Base-by-base conservation (phyloP, 495 filamentous ascomycete genomes). In the Xylaria sp. region DNA sequence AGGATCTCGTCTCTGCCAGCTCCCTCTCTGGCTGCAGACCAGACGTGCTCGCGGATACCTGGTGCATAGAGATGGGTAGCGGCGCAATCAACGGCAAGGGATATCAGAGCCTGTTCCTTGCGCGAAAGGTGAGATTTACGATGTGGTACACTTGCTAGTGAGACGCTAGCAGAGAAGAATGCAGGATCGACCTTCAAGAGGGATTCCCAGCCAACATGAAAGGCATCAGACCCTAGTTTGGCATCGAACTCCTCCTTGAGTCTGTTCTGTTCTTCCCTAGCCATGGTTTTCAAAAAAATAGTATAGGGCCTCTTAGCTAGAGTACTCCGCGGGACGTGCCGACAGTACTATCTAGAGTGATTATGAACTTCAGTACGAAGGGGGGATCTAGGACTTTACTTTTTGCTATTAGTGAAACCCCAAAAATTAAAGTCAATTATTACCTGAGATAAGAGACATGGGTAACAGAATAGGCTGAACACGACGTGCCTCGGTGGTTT, bases 101-200 rank as follows among this genome's bases (percentile, higher is more conserved):
- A 72, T 17, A 85, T 76, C 12, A 85, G 73, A 12, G 75, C 63
- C 71, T 85, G 83, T 57, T 79, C 72, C 68, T 85, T 85, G 48
- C 70, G 76, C 14, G 78, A 59, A 19, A 85, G 76, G 48, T 82
- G 76, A 6, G 66, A 69, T 67, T 81, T 80, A 31, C 26, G 12
- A 0, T 64, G 68, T 41, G 63, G 77, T 46, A 72, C 80, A 50
- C 67, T 78, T 69, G 75, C 73, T 8, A 84, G 75, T 44, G 69
- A 68, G 3, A 80, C 57, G 68, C 70, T 75, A 15, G 81, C 80
- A 21, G 70, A 59, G 73, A 84, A 81, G 69, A 81, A 80, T 19
- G 61, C 67, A 1, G 80, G 80, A 44, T 73, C 70, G 46, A 80
- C 68, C 8, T 59, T 40, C n/a, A 80, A 72, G 9, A 84, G 74